Base-by-base conservation (phyloP, 2,329 filamentous ascomycete genomes). In the Talaromyces verruculosus region DNA sequence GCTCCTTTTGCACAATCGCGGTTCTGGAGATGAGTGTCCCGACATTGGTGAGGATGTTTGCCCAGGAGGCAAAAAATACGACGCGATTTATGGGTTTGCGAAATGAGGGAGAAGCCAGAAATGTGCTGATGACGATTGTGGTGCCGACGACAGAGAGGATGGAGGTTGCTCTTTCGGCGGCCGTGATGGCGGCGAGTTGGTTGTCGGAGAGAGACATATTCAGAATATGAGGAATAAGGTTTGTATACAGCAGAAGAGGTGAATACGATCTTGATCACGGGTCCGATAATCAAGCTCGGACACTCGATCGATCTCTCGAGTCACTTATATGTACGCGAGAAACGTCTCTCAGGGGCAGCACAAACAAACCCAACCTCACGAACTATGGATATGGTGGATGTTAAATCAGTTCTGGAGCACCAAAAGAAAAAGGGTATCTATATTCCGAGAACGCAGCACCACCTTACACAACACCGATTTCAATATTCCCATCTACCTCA, bases 31-130 rank as follows among this genome's bases (percentile, higher is more conserved):
- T 91, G 39, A 94, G 77, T 0, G 91, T 93, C 0, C 88, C 91
- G 19, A 92, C 84, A 75, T 92, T 94, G 68, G 87, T 87, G 77
- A 93, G 82, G 71, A 94, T 83, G 72, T 96, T 96, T 8, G 91
- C 92, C 73, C 91, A 90, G 0, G 90, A 90, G 6, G 92, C 91
- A 75, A 90, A 95, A 76, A 96, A 94, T 10, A 94, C 88, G 0
- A 96, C 83, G 19, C 92, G 85, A 73, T 95, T 95, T 79, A 95
- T 93, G n/a, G 91, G 90, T 73, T 93, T 94, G 72, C 91, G 90
- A 74, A 95, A 95, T 5, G 84, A 84, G 17, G 83, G 84, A 37
- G 89, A 91, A n/a, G 78, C 76, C 35, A 85, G 78, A 73, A 93
- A 95, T 2, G 90, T 93, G 64, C 82, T 71, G 63, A 94, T 87